Conservation (phyloP, 2,329 filamentous ascomycete species). For the Sporothrix luriei region DNA sequence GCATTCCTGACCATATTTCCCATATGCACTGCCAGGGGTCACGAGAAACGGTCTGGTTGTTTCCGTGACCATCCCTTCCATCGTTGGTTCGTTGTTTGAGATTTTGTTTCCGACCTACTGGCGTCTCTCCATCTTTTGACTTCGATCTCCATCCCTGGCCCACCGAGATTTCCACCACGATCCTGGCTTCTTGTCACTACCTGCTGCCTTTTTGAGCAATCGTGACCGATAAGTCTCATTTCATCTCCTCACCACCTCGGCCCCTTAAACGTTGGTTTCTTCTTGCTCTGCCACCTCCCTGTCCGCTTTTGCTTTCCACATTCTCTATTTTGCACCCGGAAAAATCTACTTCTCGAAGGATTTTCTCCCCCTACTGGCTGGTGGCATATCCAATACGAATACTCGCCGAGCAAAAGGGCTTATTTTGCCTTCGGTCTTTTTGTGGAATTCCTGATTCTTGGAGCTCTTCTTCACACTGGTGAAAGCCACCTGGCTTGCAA, state of each 20-base stretch:
- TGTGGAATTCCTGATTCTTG: conserved; percentile 11
- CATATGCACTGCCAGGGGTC: conserved; percentile 23
- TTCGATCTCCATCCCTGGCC: not conserved
- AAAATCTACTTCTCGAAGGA: not conserved
- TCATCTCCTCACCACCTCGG: conserved; percentile 10
- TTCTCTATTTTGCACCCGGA: not conserved
- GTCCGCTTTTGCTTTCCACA: too few species aligned
- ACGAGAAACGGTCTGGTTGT: not conserved
- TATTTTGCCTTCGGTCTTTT: conserved; percentile 1
- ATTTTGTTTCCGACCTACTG: conserved; percentile 15
- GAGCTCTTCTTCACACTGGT: not conserved
- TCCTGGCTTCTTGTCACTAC: conserved; percentile 14
- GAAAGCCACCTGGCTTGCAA: conserved; percentile 1
- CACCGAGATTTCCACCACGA: not conserved
- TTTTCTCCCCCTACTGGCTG: not conserved
- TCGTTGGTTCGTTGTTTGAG: conserved; percentile 26
- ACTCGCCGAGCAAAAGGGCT: not conserved
- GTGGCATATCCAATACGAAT: conserved; percentile 5
- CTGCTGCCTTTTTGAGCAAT: conserved; percentile 1
- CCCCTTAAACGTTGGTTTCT: conserved; percentile 12
- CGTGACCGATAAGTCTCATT: conserved; percentile 14
- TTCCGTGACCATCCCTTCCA: conserved; percentile 11
- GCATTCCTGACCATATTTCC: conserved; percentile 9
- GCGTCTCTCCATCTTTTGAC: not conserved
- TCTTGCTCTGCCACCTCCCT: conserved; percentile 10